Base-by-base conservation (phyloP, 768 basidiomycete species). In the Tricholoma sp. region DNA sequence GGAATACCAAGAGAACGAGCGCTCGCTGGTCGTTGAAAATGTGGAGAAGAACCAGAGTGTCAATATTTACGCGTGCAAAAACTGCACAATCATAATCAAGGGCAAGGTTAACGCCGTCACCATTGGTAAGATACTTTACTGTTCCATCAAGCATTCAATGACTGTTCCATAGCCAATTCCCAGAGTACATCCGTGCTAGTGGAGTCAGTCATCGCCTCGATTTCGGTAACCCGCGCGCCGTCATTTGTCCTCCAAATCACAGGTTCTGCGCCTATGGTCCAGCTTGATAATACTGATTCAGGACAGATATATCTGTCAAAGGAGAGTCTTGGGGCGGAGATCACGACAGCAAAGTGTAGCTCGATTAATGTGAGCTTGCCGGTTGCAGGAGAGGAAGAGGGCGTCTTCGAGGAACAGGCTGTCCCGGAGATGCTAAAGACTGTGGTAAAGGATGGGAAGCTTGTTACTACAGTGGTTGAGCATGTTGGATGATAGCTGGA, bases 371-470 rank as follows among this genome's bases (percentile, higher is more conserved):
- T 99, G 60, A 91, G 83, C 62, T 66, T 98, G 18, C 94, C 94
- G 0, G 84, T 88, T 1, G 85, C 85, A 61, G 91, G 85, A 15
- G 93, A 94, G 61, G 94, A 97, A 68, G 93, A 96, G 9, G 96
- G 94, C 6, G 78, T 95, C 45, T 98, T 94, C 63, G 82, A 82
- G 59, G 97, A 99, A 70, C 85, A 86, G 60, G 80, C 96, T 0
- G 76, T 99, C 17, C 96, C 97, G 0, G 97, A 99, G 74, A 98
- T 97, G 91, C 78, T 99, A 71, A 92, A 84, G 79, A 91, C 91
- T 17, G 80, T 84, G 34, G 76, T 99, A 28, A 74, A 83, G 66
- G 74, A 80, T 59, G 95, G 96, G 10, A 96, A 89, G 71, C 73
- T 98, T 56, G 81, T 94, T 36, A 98, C 96, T 15, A 85, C 76